These are phyloP conservation scores for Juglanconis oblonga DNA, from an alignment of 2,329 filamentous ascomycete species.

Conservation along the genomic window DNA sequence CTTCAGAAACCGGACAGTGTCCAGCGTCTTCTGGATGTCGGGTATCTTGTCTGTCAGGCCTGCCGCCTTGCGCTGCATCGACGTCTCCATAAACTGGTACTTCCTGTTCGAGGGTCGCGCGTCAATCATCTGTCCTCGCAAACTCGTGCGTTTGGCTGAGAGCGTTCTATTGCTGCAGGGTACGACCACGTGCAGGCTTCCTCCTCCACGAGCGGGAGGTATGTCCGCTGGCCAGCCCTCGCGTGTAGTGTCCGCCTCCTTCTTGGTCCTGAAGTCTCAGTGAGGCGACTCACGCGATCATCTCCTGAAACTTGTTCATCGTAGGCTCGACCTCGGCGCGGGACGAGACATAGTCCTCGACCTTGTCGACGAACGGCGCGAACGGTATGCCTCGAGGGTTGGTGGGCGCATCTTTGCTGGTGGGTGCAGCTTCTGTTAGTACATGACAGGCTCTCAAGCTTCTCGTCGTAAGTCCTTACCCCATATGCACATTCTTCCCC, in stretches of 20 bases:
- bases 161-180: too few species aligned
- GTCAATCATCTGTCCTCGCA: neutral
- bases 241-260: neutral
- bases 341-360: conserved; percentile 81
- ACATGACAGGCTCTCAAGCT: neutral
- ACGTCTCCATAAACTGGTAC: conserved; percentile 99
- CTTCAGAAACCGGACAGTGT: conserved; percentile 84
- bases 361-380: conserved; percentile 82
- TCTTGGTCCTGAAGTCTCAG: neutral
- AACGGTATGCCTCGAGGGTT: conserved; percentile 82
- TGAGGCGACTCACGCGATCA: conserved; percentile 71
- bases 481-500: conserved; percentile 34
- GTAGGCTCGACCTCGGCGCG: conserved; percentile 77
- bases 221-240: neutral
- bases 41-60: conserved; percentile 93
- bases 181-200: neutral
- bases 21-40: conserved; percentile 93
- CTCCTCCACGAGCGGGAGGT: neutral
- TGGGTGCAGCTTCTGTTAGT: conserved; percentile 4
- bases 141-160: neutral
- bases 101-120: conserved; percentile 61
- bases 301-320: conserved; percentile 82
- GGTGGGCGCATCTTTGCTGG: conserved; percentile 54
- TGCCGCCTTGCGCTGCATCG: conserved; percentile 76
- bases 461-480: conserved; percentile 26